Evolutionary conservation across 257 asterid genomes (phyloP).

Genomic region (Cordia subcordata): DNA sequence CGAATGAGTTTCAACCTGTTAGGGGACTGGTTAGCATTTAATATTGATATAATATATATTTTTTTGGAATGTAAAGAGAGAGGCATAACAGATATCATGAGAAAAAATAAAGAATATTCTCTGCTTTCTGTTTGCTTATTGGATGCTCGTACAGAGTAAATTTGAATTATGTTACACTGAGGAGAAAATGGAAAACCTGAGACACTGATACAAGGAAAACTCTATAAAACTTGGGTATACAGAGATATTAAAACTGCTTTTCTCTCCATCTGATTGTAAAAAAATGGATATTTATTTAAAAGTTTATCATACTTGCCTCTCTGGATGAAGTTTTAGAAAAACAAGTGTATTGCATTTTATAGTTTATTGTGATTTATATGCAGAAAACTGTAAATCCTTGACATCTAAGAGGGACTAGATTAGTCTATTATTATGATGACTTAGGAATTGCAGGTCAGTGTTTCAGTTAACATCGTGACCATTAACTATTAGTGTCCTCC

Average conservation of each 20-base stretch:
- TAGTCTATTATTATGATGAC: too few relatives aligned
- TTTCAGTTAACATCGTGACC: not conserved
- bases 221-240: too few relatives aligned
- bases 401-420: too few relatives aligned
- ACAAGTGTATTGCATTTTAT: too few relatives aligned
- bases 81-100: not conserved
- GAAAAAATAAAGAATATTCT: not conserved
- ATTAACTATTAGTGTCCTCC: not conserved
- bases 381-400: too few relatives aligned
- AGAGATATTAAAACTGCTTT: too few relatives aligned
- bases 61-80: not conserved
- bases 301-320: not conserved
- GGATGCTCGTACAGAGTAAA: not conserved
- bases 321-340: not conserved
- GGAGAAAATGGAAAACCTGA: not conserved
- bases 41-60: not conserved
- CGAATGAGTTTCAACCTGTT: not conserved
- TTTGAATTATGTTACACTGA: not conserved
- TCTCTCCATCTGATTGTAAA: not conserved
- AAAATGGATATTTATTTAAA: too few relatives aligned
- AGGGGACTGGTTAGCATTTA: too few relatives aligned
- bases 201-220: too few relatives aligned
- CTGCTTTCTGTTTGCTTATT: not conserved
- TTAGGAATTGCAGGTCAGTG: not conserved
- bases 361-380: too few relatives aligned